Conservation (phyloP, 1,139 yeast genomes). For the Yamadazyma songkhlaensis region DNA sequence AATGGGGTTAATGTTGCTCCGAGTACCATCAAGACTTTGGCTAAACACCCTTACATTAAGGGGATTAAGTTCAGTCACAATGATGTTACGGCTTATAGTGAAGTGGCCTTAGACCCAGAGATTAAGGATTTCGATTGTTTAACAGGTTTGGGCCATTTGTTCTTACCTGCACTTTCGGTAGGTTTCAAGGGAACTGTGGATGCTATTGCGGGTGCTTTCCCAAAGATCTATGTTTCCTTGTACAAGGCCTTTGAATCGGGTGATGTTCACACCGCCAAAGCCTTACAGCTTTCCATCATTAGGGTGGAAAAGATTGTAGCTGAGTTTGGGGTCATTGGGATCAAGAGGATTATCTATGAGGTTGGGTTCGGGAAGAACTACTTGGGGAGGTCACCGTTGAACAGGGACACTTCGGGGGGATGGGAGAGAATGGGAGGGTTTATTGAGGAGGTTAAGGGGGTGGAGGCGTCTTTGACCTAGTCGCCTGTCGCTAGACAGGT, state of each 20-base stretch:
- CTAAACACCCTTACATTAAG: constrained; percentile 42
- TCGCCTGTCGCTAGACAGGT: too few relatives aligned
- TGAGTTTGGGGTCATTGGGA: constrained; percentile 22
- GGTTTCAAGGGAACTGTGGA: constrained; percentile 24
- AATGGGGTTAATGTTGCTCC: constrained; percentile 31
- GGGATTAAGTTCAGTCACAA: constrained; percentile 47
- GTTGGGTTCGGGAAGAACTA: constrained; percentile 37
- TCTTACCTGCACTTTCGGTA: constrained; percentile 22
- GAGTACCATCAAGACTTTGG: constrained; percentile 26
- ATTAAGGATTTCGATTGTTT: constrained; percentile 21
- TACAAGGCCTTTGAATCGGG: constrained; percentile 18
- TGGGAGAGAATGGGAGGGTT: constrained; percentile 11
- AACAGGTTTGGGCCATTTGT: constrained; percentile 25
- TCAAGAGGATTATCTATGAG: constrained; percentile 28
- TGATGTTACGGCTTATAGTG: constrained; percentile 25
- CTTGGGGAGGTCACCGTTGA: constrained; percentile 30
- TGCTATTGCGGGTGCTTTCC: constrained; percentile 40
- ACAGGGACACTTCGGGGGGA: constrained; percentile 18
- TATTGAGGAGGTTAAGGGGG: constrained; percentile 10
- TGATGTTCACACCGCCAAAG: constrained; percentile 15
- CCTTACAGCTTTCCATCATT: constrained; percentile 19
- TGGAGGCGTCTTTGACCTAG: background rate
- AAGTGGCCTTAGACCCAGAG: constrained; percentile 34
- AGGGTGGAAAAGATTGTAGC: constrained; percentile 21
- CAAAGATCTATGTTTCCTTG: constrained; percentile 30